Percentiles rank a stretch among this genome's conserved stretches.
Conservation (phyloP, 2,329 filamentous ascomycete species). For the Thelonectria olida region DNA sequence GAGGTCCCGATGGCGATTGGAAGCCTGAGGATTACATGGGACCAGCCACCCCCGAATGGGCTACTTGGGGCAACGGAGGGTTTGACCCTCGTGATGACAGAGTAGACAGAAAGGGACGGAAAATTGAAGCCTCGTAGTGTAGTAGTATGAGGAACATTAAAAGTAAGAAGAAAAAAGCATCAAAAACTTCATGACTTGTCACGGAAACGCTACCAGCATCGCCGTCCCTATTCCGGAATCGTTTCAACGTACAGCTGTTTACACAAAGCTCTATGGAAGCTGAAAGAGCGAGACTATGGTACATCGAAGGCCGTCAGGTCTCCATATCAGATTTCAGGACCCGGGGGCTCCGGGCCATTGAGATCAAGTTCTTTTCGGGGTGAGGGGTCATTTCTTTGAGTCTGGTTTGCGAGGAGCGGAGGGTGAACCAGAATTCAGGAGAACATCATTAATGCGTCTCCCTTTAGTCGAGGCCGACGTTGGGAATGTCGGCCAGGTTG, state of each 20-base stretch:
- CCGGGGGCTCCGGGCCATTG: constrained; percentile 15
- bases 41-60: constrained; percentile 88
- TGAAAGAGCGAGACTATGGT: constrained; percentile 52
- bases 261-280: constrained; percentile 53
- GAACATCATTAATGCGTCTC: constrained; percentile 12
- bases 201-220: constrained; percentile 44
- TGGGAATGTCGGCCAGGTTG: constrained; percentile 59
- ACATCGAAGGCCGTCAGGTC: constrained; percentile 48
- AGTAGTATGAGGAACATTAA: constrained; percentile 13
- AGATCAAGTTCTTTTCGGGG: constrained; percentile 23
- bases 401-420: constrained; percentile 33
- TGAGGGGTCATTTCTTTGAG: constrained; percentile 28
- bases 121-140: constrained; percentile 54
- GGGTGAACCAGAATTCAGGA: constrained; percentile 25
- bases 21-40: constrained; percentile 91
- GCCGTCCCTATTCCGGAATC: constrained; percentile 43
- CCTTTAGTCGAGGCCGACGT: constrained; percentile 63
- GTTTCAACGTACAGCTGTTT: constrained; percentile 50
- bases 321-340: constrained; percentile 32
- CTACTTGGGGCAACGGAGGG: constrained; percentile 91
- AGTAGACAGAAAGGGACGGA: constrained; percentile 86
- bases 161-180: constrained; percentile 24
- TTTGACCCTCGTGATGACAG: constrained; percentile 92
- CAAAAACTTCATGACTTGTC: constrained; percentile 40
- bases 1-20: constrained; percentile 73